phyloP scores from a whole-genome alignment of 225 moss, liverwort and hornwort species.

The Marchantia polymorpha region DNA sequence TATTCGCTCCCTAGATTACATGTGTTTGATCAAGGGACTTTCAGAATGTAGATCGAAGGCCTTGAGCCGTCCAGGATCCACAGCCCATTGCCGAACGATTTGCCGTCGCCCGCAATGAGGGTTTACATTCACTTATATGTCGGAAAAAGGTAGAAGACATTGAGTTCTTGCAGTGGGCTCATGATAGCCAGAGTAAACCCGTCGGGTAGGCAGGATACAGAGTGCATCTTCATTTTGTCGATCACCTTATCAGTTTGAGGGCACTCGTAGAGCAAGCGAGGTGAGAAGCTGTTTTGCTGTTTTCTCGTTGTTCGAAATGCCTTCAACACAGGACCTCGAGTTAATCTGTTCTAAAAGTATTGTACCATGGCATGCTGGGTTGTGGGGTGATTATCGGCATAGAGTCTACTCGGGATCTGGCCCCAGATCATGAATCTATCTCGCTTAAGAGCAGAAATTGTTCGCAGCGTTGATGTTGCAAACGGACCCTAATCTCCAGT shows the following conservation, averaged over 20 bases:
- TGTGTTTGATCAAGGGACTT: background rate
- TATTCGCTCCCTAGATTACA: no score
- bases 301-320: constrained; percentile 10
- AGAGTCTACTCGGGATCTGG: background rate
- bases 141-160: background rate
- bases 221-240: background rate
- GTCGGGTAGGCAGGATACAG: constrained; percentile 6
- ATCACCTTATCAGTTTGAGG: background rate
- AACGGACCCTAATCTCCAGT: background rate
- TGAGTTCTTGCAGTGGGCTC: constrained; percentile 7
- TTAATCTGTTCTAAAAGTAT: constrained; percentile 1
- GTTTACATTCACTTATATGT: background rate
- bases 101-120: background rate
- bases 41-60: background rate
- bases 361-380: constrained; percentile 14
- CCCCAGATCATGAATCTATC: background rate
- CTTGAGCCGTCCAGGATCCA: background rate
- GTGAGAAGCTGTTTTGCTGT: constrained; percentile 16
- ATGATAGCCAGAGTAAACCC: background rate
- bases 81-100: background rate
- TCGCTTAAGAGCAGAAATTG: constrained; percentile 3
- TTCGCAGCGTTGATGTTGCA: background rate
- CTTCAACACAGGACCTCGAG: background rate
- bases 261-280: constrained; percentile 10
- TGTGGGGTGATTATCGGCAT: background rate